Conservation (phyloP, 2,329 filamentous ascomycete genomes). For the Beauveria sp. region DNA sequence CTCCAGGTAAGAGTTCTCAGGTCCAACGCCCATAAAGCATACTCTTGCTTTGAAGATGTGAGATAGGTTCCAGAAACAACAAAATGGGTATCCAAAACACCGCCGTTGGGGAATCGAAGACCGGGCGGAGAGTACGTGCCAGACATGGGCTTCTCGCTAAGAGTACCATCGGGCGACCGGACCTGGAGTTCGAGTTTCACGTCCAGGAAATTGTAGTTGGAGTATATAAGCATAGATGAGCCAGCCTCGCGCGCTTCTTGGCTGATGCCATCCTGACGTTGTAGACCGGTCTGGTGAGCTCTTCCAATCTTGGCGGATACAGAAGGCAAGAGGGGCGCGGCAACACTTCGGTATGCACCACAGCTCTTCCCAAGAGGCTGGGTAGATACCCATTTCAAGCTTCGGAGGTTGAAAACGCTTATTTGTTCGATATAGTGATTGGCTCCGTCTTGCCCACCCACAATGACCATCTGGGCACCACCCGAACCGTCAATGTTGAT, state of each 20-base stretch:
- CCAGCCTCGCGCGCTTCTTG: constrained; percentile 48
- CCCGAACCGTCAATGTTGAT: constrained; percentile 84
- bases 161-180: constrained; percentile 70
- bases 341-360: constrained; percentile 92
- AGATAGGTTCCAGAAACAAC: constrained; percentile 96
- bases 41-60: constrained; percentile 96
- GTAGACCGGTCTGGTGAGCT: constrained; percentile 34
- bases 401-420: constrained; percentile 93
- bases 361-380: constrained; percentile 83
- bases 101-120: constrained; percentile 89
- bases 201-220: constrained; percentile 97
- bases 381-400: constrained; percentile 90
- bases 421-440: constrained; percentile 99
- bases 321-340: constrained; percentile 68
- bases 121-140: constrained; percentile 83
- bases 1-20: constrained; percentile 85
- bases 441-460: constrained; percentile 92
- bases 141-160: constrained; percentile 84
- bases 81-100: constrained; percentile 91
- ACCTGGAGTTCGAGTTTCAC: constrained; percentile 94
- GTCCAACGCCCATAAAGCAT: constrained; percentile 92
- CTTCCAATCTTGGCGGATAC: constrained; percentile 60
- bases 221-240: constrained; percentile 89
- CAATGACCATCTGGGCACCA: constrained; percentile 93
- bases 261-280: constrained; percentile 39